Evolutionary conservation across 495 filamentous ascomycete genomes (phyloP).

Genomic region (Friedmanniomyces simplex): DNA sequence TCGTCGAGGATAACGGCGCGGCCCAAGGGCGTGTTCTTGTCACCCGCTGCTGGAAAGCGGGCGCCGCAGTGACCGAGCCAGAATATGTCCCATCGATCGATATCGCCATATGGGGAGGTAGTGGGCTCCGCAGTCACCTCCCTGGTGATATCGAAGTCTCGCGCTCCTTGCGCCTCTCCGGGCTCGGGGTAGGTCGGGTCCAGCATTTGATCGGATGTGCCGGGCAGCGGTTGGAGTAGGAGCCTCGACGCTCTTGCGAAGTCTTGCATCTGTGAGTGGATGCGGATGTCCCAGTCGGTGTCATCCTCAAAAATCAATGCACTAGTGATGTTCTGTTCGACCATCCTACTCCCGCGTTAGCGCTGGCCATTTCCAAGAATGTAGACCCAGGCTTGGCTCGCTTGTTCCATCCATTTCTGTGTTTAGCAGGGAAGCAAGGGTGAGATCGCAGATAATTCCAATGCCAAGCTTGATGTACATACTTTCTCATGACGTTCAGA

Average conservation of each 20-base stretch:
- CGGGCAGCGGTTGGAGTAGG: constrained; percentile 4
- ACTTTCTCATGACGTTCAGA: constrained; percentile 5
- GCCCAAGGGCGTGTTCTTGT: constrained; percentile 4
- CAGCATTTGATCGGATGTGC: neutral
- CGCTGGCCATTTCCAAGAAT: neutral
- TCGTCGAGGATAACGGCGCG: constrained; percentile 7
- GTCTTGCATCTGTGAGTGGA: constrained; percentile 13
- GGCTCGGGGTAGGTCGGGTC: constrained; percentile 4
- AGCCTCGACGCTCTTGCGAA: constrained; percentile 9
- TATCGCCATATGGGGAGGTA: constrained; percentile 10
- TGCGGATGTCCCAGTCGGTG: constrained; percentile 12
- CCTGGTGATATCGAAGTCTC: neutral
- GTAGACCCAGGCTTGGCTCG: too few species aligned
- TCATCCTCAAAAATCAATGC: constrained; percentile 11
- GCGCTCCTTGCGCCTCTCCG: neutral
- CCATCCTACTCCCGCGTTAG: constrained; percentile 4
- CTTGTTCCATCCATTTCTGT: too few species aligned
- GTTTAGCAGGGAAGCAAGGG: too few species aligned
- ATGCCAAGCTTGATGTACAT: too few species aligned
- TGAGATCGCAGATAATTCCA: too few species aligned
- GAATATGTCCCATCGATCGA: constrained; percentile 9
- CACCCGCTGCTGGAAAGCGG: neutral
- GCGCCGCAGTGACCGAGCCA: constrained; percentile 15
- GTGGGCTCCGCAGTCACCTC: neutral
- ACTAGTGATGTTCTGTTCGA: constrained; percentile 4